Evolutionary conservation across 805 yeast genomes (phyloP), one percentile per base, ranked within the genome.

Genomic region (Allodekkera sacchari): DNA sequence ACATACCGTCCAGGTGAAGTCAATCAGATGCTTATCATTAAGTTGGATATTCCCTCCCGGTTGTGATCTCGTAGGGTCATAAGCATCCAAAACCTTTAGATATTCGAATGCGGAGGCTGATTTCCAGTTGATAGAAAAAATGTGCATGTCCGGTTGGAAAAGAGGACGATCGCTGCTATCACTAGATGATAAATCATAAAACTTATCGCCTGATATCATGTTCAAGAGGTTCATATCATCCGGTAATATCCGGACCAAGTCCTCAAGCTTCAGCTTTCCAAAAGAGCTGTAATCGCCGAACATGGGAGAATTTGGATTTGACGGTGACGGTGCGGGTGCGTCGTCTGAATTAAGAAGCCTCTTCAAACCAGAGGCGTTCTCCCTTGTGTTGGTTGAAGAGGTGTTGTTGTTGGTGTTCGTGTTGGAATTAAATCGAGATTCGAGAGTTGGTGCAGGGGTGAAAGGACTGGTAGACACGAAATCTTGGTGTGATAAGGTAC

Each of bases 1-100:
- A 20, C 29, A 22, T n/a, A 36, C 14, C 6, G 37, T 29, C 39
- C 39, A 36, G 12, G 29, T 31, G n/a, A 36, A 28, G 24, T 36
- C 28, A 11, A 33, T 18, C 5, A 32, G 25, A 7, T 11, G 5
- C 11, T 22, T 18, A n/a, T 31, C 27, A 19, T 12, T 19, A 14
- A 31, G 19, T 16, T 9, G 7, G 3, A 34, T 19, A 17, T 22
- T 24, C 7, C 12, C 16, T 7, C 7, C 23, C 30, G 14, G 23
- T 8, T 13, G 8, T 13, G 8, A 8, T 7, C 9, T 6, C 9
- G 24, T 30, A 8, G 38, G 38, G 24, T 34, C 38, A 24, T 27
- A 23, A 20, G 19, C 13, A 4, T 27, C 10, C 14, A 34, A 30
- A n/a, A 28, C 12, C 6, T 25, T n/a, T 3, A 34, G 6, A 20